Evolutionary conservation across 2,329 filamentous ascomycete species (phyloP).

Genomic region (Diplodia sapinea): DNA sequence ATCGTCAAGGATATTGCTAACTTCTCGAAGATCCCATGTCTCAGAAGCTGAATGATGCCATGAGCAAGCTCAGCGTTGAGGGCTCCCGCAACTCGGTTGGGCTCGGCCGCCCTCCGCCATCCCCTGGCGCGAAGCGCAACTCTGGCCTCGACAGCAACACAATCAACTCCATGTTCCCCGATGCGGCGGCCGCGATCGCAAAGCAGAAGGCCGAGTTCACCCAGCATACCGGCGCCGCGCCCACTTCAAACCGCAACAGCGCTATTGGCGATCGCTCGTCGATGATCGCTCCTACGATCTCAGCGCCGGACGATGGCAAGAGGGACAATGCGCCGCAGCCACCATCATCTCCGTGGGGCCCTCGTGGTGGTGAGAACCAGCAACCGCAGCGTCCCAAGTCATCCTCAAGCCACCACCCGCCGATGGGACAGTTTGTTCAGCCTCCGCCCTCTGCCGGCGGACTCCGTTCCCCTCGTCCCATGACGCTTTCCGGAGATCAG

Average conservation of each 20-base stretch:
- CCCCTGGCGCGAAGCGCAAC: constrained; percentile 82
- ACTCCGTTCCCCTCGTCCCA: constrained; percentile 79
- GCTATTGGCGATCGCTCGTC: constrained; percentile 77
- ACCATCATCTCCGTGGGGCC: constrained; percentile 81
- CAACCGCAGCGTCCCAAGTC: constrained; percentile 73
- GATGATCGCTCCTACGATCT: constrained; percentile 75
- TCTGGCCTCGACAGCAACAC: constrained; percentile 92
- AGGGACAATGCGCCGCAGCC: constrained; percentile 67
- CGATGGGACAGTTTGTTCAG: constrained; percentile 92
- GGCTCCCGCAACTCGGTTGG: constrained; percentile 84
- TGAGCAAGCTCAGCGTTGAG: constrained; percentile 91
- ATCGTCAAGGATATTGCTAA: constrained; percentile 34
- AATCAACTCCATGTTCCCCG: constrained; percentile 99
- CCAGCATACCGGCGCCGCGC: constrained; percentile 88
- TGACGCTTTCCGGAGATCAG: constrained; percentile 67
- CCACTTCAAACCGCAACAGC: constrained; percentile 92
- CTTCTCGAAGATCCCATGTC: constrained; percentile 83
- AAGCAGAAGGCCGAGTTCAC: constrained; percentile 98
- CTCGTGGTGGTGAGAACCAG: constrained; percentile 59
- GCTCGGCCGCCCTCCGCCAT: constrained; percentile 72
- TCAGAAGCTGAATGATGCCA: constrained; percentile 91
- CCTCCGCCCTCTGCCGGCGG: constrained; percentile 71
- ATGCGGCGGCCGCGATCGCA: constrained; percentile 96
- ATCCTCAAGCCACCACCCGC: constrained; percentile 68
- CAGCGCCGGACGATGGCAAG: constrained; percentile 69